phyloP scores from a whole-genome alignment of 2,329 filamentous ascomycete species.

The Coleophoma eucalyptorum region DNA sequence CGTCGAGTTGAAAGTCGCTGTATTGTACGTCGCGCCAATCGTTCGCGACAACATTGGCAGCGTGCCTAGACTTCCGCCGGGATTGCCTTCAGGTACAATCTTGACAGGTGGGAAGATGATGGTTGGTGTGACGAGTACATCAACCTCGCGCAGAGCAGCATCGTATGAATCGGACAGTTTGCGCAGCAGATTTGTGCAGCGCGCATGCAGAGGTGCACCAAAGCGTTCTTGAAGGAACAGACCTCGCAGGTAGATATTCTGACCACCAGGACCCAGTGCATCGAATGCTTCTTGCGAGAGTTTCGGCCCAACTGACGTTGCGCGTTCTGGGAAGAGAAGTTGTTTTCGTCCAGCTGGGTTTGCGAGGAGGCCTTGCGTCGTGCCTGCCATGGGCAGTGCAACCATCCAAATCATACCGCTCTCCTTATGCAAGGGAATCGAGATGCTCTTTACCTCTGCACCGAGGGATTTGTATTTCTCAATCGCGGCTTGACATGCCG shows the following conservation, averaged over 20 bases:
- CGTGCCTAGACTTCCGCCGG: constrained; percentile 6
- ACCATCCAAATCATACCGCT: constrained; percentile 48
- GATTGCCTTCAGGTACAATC: constrained; percentile 25
- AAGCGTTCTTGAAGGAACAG: constrained; percentile 40
- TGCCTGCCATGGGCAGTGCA: constrained; percentile 39
- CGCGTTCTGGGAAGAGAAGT: constrained; percentile 25
- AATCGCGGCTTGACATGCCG: constrained; percentile 32
- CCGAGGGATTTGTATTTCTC: constrained; percentile 39
- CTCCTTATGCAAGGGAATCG: constrained; percentile 43
- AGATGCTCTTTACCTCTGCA: constrained; percentile 44
- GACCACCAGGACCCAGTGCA: constrained; percentile 47
- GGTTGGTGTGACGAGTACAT: constrained; percentile 45
- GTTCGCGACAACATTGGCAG: constrained; percentile 26
- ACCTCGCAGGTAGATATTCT: constrained; percentile 51
- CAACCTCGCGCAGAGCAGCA: constrained; percentile 32
- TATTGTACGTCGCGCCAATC: constrained; percentile 52
- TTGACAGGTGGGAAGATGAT: constrained; percentile 37
- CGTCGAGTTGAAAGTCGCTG: constrained; percentile 51
- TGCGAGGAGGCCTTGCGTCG: constrained; percentile 35
- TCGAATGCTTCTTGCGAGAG: constrained; percentile 49
- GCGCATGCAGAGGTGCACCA: constrained; percentile 39
- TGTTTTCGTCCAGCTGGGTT: constrained; percentile 42
- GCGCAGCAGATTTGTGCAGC: constrained; percentile 43
- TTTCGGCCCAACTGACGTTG: constrained; percentile 31
- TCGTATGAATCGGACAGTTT: constrained; percentile 44